Conservation (phyloP, 768 basidiomycete species). For the Lactarius pseudohatsudake region DNA sequence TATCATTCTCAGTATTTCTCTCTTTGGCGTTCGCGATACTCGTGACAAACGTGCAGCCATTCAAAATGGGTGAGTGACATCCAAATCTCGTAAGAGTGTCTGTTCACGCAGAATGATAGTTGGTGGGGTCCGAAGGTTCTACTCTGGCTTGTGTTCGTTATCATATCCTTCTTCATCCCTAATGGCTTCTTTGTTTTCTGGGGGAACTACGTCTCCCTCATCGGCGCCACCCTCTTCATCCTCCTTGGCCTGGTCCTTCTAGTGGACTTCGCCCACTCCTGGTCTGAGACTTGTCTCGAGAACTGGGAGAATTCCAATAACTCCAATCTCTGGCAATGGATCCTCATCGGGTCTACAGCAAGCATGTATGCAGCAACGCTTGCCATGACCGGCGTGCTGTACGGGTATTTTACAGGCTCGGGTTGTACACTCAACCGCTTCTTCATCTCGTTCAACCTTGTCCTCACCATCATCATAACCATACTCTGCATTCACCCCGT, state of each 20-base stretch:
- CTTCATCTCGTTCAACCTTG: slow-evolving; percentile 94
- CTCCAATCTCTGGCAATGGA: slow-evolving; percentile 94
- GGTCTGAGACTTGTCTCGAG: slow-evolving; percentile 95
- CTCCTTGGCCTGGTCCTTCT: slow-evolving; percentile 95
- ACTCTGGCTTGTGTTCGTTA: slow-evolving; percentile 80
- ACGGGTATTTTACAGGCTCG: slow-evolving; percentile 85
- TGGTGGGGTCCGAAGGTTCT: slow-evolving; percentile 99
- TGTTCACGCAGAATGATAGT: slow-evolving; percentile 40
- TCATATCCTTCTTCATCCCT: slow-evolving; percentile 89
- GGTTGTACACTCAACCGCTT: slow-evolving; percentile 93
- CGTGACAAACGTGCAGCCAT: slow-evolving; percentile 90
- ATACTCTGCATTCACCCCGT: slow-evolving; percentile 79
- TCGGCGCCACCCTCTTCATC: slow-evolving; percentile 94
- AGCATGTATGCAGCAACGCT: slow-evolving; percentile 82
- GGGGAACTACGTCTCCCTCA: slow-evolving; percentile 89
- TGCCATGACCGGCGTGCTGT: slow-evolving; percentile 84
- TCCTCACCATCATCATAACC: slow-evolving; percentile 75
- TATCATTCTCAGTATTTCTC: slow-evolving; percentile 68
- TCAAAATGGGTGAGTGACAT: slow-evolving; percentile 81
- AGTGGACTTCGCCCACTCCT: slow-evolving; percentile 97
- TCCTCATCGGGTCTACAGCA: slow-evolving; percentile 91
- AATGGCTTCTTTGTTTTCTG: slow-evolving; percentile 98
- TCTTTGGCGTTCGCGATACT: slow-evolving; percentile 88
- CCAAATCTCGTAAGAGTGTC: slow-evolving; percentile 13
- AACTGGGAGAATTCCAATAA: slow-evolving; percentile 83